Evolutionary conservation across 164 flowering plant genomes (phyloP).

Genomic region (Echeveria elegans): DNA sequence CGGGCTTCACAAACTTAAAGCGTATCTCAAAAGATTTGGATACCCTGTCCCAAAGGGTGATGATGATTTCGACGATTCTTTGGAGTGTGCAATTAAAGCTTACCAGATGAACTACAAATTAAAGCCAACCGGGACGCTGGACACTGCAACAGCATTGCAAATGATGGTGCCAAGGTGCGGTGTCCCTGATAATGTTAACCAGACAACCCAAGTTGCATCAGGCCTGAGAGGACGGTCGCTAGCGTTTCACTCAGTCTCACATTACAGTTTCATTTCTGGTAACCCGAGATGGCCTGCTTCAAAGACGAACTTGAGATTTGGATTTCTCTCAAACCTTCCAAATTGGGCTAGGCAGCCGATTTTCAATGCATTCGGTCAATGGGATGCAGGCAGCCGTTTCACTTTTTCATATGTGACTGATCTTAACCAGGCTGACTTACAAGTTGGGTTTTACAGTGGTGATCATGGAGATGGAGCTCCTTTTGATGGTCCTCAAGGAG

Average conservation of each 20-base stretch:
- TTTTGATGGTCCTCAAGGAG: slow-evolving; percentile 63
- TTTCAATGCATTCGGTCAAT: background rate
- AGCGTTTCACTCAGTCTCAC: background rate
- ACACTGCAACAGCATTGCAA: background rate
- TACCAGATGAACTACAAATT: background rate
- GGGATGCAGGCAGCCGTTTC: background rate
- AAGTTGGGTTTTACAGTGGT: slow-evolving; percentile 49
- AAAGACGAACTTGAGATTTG: background rate
- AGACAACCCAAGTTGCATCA: background rate
- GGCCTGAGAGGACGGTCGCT: background rate
- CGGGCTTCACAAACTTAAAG: background rate
- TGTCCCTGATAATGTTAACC: background rate
- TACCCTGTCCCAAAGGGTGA: background rate
- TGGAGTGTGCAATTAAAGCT: background rate
- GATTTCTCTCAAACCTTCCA: background rate
- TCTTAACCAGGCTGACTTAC: slow-evolving; percentile 31
- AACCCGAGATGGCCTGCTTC: slow-evolving; percentile 1
- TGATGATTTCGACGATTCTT: background rate
- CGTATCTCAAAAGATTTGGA: background rate
- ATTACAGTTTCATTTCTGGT: background rate
- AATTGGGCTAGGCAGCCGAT: background rate
- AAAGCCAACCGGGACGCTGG: background rate
- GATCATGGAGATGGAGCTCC: slow-evolving; percentile 76
- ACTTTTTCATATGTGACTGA: background rate
- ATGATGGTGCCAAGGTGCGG: background rate